Percentiles rank a stretch among this genome's conserved stretches.
Conservation (phyloP, 1,284 basidiomycete species). For the Tilletia setariae region DNA sequence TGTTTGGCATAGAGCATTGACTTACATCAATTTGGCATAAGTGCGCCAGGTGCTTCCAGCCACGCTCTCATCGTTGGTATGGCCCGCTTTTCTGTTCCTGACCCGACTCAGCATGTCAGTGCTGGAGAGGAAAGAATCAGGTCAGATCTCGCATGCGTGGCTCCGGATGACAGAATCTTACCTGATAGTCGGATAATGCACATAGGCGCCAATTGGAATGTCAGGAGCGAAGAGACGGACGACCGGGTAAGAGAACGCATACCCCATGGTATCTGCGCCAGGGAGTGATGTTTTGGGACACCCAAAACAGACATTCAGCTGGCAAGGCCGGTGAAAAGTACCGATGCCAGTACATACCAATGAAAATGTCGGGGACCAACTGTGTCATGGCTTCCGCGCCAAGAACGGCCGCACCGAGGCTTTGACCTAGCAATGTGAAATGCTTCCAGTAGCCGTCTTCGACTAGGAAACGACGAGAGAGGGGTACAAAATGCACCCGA, state of each 20-base stretch:
- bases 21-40: slow-evolving; percentile 70
- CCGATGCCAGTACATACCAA: too few species aligned
- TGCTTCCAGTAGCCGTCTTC: slow-evolving; percentile 79
- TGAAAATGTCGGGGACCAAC: slow-evolving; percentile 80
- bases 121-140: slow-evolving; percentile 48
- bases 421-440: slow-evolving; percentile 89
- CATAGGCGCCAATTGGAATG: slow-evolving; percentile 79
- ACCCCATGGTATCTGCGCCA: slow-evolving; percentile 87
- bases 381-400: slow-evolving; percentile 72
- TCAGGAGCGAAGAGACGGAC: slow-evolving; percentile 63
- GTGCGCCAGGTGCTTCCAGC: slow-evolving; percentile 66
- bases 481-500: slow-evolving; percentile 73
- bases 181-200: slow-evolving; percentile 89
- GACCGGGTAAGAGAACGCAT: slow-evolving; percentile 84
- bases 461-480: slow-evolving; percentile 69
- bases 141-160: too few species aligned
- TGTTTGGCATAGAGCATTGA: too few species aligned
- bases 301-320: not conserved
- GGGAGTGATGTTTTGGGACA: not conserved
- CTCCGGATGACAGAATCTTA: not conserved
- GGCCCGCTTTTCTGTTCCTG: slow-evolving; percentile 60
- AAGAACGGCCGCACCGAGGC: slow-evolving; percentile 77
- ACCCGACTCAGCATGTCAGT: slow-evolving; percentile 89
- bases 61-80: slow-evolving; percentile 65
- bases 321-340: too few species aligned